Conservation (phyloP, 2,329 filamentous ascomycete species). For the Fusarium denticulatum region DNA sequence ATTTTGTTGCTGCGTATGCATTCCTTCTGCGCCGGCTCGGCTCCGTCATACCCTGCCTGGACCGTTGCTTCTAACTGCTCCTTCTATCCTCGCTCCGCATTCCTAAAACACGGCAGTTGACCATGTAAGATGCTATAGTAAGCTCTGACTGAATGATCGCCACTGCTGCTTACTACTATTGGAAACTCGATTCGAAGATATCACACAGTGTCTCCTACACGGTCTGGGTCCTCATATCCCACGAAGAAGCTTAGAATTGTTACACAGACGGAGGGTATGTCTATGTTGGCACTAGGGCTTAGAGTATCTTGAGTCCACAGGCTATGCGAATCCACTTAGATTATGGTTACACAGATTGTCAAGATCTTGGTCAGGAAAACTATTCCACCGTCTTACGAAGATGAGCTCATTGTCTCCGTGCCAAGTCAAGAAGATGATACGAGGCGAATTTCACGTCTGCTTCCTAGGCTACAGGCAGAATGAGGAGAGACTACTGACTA, state of each 20-base stretch:
- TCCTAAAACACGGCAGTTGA: background rate
- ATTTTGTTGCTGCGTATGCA: background rate
- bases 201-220: background rate
- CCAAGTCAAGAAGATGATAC: background rate
- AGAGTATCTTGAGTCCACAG: background rate
- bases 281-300: background rate
- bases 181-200: background rate
- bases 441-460: rapidly evolving
- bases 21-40: background rate
- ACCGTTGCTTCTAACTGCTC: background rate
- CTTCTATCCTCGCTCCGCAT: background rate
- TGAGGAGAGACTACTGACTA: background rate
- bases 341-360: background rate
- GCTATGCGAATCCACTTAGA: background rate
- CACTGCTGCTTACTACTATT: background rate
- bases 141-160: background rate
- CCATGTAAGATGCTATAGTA: background rate
- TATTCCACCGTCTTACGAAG: background rate
- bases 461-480: background rate
- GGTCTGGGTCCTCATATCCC: background rate
- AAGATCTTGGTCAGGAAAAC: background rate
- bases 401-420: background rate
- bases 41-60: background rate
- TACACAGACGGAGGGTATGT: background rate
- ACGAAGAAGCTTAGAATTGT: background rate